Percentiles rank a stretch among this genome's conserved stretches.
Evolutionary conservation across 352 stramenopile species (phyloP).

Genomic region (Aphanomyces astaci): DNA sequence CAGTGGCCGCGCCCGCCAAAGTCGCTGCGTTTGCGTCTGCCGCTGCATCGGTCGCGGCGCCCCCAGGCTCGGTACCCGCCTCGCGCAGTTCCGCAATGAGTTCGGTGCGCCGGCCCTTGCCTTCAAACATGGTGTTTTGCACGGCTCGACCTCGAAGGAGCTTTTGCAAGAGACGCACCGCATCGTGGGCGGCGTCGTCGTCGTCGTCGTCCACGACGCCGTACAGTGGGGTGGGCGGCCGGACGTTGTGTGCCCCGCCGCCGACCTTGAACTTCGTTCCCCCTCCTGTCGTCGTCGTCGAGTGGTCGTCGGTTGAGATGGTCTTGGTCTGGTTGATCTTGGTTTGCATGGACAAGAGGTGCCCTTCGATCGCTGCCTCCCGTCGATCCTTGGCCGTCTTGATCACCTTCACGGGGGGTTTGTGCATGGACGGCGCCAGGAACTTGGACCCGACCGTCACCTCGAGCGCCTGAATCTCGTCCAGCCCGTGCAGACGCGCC

Average conservation of each 20-base stretch:
- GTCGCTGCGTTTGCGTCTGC: constrained; percentile 36
- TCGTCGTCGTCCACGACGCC: constrained; percentile 37
- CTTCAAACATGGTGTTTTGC: constrained; percentile 93
- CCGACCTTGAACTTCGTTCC: constrained; percentile 20
- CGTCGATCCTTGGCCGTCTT: constrained; percentile 74
- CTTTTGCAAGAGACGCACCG: constrained; percentile 81
- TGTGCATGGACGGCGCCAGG: constrained; percentile 42
- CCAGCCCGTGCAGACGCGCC: constrained; percentile 39
- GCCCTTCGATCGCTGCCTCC: constrained; percentile 56
- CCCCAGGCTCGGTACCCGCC: constrained; percentile 34
- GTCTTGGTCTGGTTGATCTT: constrained; percentile 71
- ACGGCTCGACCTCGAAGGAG: constrained; percentile 83
- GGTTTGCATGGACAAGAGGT: constrained; percentile 82
- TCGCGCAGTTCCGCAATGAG: constrained; percentile 84
- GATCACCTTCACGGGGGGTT: constrained; percentile 40
- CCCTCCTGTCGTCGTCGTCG: background rate
- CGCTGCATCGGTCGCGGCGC: constrained; percentile 20
- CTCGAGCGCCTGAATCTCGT: constrained; percentile 58
- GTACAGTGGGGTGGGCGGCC: constrained; percentile 77
- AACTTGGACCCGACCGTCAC: constrained; percentile 41
- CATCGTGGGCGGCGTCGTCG: constrained; percentile 47
- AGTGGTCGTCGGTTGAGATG: constrained; percentile 6
- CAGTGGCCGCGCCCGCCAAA: constrained; percentile 37
- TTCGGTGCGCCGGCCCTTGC: constrained; percentile 77
- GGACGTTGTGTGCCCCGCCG: constrained; percentile 33